Percentiles rank a stretch among this genome's conserved stretches.
Evolutionary conservation across 306 rosid genomes (phyloP).

Genomic region (Dryas drummondii): DNA sequence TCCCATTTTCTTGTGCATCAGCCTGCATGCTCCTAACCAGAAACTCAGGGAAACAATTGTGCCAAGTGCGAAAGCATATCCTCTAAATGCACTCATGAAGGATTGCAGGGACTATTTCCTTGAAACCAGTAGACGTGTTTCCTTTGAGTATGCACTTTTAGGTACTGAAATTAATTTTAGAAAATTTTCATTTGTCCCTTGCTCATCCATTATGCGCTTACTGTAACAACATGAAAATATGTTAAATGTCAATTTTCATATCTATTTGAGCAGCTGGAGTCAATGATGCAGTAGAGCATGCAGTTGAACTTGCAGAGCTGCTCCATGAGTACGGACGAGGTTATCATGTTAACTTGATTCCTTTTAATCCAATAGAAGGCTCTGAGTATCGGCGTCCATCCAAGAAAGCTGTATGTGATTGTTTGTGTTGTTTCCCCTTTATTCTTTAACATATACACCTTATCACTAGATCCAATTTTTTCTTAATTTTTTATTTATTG

Average conservation of each 20-base stretch:
- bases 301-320: constrained; percentile 77
- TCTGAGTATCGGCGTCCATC: constrained; percentile 85
- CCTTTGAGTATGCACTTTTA: constrained; percentile 95
- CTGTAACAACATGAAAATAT: constrained; percentile 18
- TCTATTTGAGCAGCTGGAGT: constrained; percentile 78
- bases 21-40: constrained; percentile 97
- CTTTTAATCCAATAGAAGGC: constrained; percentile 93
- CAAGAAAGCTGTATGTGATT: constrained; percentile 69
- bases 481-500: neutral
- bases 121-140: constrained; percentile 77
- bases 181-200: neutral
- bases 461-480: constrained; percentile 16
- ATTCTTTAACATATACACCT: neutral
- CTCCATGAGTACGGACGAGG: constrained; percentile 62
- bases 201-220: neutral
- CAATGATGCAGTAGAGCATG: constrained; percentile 79
- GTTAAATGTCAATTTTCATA: constrained; percentile 12
- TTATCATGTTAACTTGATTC: constrained; percentile 92
- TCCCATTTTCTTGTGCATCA: constrained; percentile 35
- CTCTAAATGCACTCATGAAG: constrained; percentile 76
- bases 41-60: constrained; percentile 89
- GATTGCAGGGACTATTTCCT: constrained; percentile 76
- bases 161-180: constrained; percentile 45
- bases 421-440: neutral
- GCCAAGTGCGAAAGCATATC: constrained; percentile 96